These are phyloP conservation scores for Dryadomyces quercivorus DNA, from an alignment of 2,329 filamentous ascomycete genomes.

Conservation along the genomic window DNA sequence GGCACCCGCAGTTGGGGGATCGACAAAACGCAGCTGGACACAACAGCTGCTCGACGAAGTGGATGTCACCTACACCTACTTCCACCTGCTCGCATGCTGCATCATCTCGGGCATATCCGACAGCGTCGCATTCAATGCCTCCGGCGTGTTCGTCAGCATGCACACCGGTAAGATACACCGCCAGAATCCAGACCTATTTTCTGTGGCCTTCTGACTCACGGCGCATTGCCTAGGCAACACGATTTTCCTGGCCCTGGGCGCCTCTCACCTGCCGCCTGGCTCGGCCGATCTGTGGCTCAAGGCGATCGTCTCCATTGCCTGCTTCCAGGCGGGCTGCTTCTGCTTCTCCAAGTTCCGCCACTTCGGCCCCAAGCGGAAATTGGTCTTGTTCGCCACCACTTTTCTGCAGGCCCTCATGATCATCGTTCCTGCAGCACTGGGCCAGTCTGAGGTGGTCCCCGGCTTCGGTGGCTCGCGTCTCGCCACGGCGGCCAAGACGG, in stretches of 20 bases:
- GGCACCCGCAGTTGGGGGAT: not conserved
- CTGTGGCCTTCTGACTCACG: too few species aligned
- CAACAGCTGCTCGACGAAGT: constrained; percentile 6
- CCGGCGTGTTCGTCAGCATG: constrained; percentile 75
- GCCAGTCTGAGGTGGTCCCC: constrained; percentile 32
- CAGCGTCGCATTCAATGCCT: constrained; percentile 63
- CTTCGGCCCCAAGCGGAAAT: constrained; percentile 43
- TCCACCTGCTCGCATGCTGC: constrained; percentile 60
- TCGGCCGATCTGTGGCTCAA: constrained; percentile 54
- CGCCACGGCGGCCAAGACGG: constrained; percentile 25
- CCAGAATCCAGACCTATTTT: not conserved
- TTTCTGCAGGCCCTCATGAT: constrained; percentile 37
- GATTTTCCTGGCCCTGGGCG: constrained; percentile 62
- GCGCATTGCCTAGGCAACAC: constrained; percentile 55
- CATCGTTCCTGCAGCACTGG: constrained; percentile 37
- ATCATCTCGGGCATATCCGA: constrained; percentile 67
- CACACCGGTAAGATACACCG: constrained; percentile 47
- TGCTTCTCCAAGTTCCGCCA: constrained; percentile 60
- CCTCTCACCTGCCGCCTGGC: constrained; percentile 34
- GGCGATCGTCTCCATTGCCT: constrained; percentile 55
- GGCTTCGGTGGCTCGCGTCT: constrained; percentile 21
- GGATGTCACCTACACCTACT: constrained; percentile 34
- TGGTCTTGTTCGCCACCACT: constrained; percentile 54
- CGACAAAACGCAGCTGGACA: not conserved
- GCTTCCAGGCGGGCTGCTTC: constrained; percentile 62